Evolutionary conservation across 192 early-diverging fungal genomes (phyloP).

Genomic region (Backusella sp.): DNA sequence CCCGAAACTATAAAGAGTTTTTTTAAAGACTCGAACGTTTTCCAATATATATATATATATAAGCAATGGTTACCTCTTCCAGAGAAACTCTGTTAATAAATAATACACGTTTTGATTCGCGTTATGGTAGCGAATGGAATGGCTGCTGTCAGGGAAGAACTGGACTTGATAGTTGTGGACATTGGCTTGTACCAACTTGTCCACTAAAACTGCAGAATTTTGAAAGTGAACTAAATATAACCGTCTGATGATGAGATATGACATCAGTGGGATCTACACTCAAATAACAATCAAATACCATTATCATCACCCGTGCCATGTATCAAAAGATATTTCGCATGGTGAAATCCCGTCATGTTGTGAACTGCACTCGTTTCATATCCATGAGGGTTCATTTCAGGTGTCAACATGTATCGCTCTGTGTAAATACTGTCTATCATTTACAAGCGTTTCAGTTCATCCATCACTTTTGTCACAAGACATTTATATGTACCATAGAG

Average conservation of each 20-base stretch:
- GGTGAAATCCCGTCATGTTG: constrained; percentile 79
- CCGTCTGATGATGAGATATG: background rate
- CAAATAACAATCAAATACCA: constrained; percentile 34
- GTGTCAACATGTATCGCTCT: constrained; percentile 95
- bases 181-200: constrained; percentile 65
- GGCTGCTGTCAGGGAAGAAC: constrained; percentile 88
- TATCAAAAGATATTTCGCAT: constrained; percentile 77
- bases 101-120: constrained; percentile 58
- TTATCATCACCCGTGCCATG: constrained; percentile 92
- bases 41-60: background rate
- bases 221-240: constrained; percentile 76
- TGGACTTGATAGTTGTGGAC: constrained; percentile 81
- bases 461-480: background rate
- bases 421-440: constrained; percentile 84
- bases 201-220: constrained; percentile 77
- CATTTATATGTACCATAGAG: constrained; percentile 39
- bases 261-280: background rate
- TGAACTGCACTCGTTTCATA: constrained; percentile 74
- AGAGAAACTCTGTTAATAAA: constrained; percentile 34
- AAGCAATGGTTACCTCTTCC: constrained; percentile 18
- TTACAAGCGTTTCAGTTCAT: background rate
- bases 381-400: constrained; percentile 68
- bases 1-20: constrained; percentile 7
- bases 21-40: background rate
- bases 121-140: constrained; percentile 74